Evolutionary conservation across 2,329 filamentous ascomycete genomes (phyloP), one percentile per base, ranked within the genome.

Genomic region (Trichoderma brevicompactum): DNA sequence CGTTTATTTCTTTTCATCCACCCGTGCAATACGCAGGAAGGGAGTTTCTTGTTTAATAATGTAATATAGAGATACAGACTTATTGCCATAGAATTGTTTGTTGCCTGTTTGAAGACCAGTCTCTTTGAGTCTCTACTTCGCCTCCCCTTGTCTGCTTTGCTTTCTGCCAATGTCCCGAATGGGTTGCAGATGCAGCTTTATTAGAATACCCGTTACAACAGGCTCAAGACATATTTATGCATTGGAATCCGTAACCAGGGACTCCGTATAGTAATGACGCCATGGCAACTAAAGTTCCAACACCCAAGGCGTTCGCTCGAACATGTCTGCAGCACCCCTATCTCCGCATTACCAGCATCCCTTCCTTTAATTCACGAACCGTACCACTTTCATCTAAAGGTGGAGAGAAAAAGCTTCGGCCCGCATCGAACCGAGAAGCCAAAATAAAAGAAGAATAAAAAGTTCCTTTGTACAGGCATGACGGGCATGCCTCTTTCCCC

Each of bases 351-450:
- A 5, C 23, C 23, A 28, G 23, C 23, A 28, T 28, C 23, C 23
- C 23, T 28, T 28, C 23, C 23, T 28, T 12, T 49, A 32, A 32
- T 23, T 49, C 46, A 9, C 46, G 12, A 13, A 10, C n/a, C n/a
- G n/a, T 19, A 15, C 19, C 23, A 15, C 46, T 28, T 49, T 23
- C 52, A 40, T 28, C 52, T 36, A 15, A 19, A 41, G 52, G 52
- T 54, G 52, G 52, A 54, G 50, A 53, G 50, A 9, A 9, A 40
- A 8, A 43, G 40, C 50, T 23, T 54, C 52, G 52, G 52, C 10
- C 36, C 52, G 52, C 19, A 54, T 23, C 52, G 12, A 40, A 15
- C 52, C 52, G 36, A 54, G 2, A 13, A 15, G 19, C 7, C 23
- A 28, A 28, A 28, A 28, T 28, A 28, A 28, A 5, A 28, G n/a